These are phyloP conservation scores for Chalciporus sp. DNA, from an alignment of 1,284 basidiomycete species.

Conservation along the genomic window DNA sequence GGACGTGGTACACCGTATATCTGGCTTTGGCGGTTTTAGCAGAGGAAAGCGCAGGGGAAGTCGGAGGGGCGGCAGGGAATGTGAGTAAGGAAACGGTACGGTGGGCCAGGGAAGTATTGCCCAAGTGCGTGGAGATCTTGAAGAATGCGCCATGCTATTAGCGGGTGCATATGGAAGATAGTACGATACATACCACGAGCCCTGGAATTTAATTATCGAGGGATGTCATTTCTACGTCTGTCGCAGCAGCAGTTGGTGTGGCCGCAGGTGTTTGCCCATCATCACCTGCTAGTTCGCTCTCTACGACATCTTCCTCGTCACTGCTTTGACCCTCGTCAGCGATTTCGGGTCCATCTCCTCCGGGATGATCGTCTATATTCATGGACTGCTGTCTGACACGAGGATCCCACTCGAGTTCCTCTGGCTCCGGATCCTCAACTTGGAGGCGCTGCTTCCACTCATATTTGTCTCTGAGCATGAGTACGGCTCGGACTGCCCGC, in stretches of 20 bases:
- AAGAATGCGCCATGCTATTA: slow-evolving; percentile 53
- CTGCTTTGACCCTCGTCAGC: slow-evolving; percentile 43
- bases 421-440: slow-evolving; percentile 73
- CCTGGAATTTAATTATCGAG: slow-evolving; percentile 4
- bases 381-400: slow-evolving; percentile 35
- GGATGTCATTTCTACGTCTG: slow-evolving; percentile 29
- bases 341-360: slow-evolving; percentile 39
- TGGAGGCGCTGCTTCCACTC: slow-evolving; percentile 76
- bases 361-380: slow-evolving; percentile 26
- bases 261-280: slow-evolving; percentile 29
- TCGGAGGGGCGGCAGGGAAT: neutral
- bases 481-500: slow-evolving; percentile 70
- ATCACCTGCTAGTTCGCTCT: slow-evolving; percentile 36
- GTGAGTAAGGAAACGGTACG: slow-evolving; percentile 18
- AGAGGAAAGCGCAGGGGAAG: slow-evolving; percentile 26
- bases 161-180: neutral
- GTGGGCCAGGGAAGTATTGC: slow-evolving; percentile 48
- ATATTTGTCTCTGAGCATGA: slow-evolving; percentile 72
- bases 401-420: slow-evolving; percentile 71
- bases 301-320: slow-evolving; percentile 38
- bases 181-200: neutral
- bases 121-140: slow-evolving; percentile 40
- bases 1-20: slow-evolving; percentile 74
- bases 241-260: slow-evolving; percentile 12
- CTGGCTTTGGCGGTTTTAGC: slow-evolving; percentile 54